Conservation (phyloP, 2,329 filamentous ascomycete genomes). For the Spiromastix sp. region DNA sequence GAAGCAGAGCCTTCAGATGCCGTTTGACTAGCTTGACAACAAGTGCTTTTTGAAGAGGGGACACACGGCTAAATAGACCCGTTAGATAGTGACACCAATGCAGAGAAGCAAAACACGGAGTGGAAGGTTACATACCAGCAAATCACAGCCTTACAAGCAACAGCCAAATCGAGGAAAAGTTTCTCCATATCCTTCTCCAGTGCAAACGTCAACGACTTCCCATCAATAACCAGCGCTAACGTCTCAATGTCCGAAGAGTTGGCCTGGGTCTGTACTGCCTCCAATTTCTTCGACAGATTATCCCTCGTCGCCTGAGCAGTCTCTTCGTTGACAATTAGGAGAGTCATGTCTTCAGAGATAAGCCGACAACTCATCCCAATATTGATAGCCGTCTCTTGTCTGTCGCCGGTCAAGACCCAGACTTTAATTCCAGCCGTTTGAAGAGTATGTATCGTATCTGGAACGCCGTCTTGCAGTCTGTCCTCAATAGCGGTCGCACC, state of each 20-base stretch:
- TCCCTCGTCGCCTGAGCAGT: conserved; percentile 65
- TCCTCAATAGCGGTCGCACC: conserved; percentile 97
- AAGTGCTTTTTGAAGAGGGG: conserved; percentile 89
- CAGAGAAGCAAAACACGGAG: not conserved
- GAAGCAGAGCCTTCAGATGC: conserved; percentile 78
- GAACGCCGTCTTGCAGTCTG: conserved; percentile 90
- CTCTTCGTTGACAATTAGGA: conserved; percentile 94
- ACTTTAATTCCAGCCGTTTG: conserved; percentile 97
- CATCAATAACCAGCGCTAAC: conserved; percentile 87
- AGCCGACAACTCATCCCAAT: conserved; percentile 99
- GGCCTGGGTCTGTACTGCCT: conserved; percentile 77
- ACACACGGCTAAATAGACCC: conserved; percentile 60
- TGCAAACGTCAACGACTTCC: conserved; percentile 86
- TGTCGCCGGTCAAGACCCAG: conserved; percentile 94
- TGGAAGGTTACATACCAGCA: conserved; percentile 49
- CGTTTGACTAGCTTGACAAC: conserved; percentile 98
- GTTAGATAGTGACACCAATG: conserved; percentile 9
- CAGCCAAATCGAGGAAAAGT: conserved; percentile 80
- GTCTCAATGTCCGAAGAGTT: conserved; percentile 56
- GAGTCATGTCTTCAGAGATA: conserved; percentile 96
- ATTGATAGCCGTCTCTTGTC: conserved; percentile 98
- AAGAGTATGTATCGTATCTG: conserved; percentile 93
- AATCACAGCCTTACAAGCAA: conserved; percentile 98
- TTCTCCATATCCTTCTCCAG: conserved; percentile 91
- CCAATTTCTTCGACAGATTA: conserved; percentile 86